Evolutionary conservation across 352 stramenopile genomes (phyloP).

Genomic region (Globisporangium megalacanthum): DNA sequence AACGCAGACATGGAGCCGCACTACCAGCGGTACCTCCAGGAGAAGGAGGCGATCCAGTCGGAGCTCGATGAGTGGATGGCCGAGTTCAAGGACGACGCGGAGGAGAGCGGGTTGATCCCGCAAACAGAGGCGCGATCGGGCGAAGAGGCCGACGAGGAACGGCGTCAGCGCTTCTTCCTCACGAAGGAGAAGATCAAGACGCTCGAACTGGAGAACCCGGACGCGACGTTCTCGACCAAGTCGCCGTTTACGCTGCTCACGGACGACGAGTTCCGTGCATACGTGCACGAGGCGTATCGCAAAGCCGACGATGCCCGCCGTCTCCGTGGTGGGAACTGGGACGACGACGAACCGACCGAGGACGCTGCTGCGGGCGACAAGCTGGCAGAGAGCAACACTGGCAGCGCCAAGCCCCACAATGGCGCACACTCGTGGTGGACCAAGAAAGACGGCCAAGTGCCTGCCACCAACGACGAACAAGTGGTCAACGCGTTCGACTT

Average conservation of each 20-base stretch:
- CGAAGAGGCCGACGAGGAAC: constrained; percentile 12
- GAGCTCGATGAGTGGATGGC: constrained; percentile 24
- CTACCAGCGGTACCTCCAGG: constrained; percentile 26
- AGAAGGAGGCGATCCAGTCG: constrained; percentile 18
- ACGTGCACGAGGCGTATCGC: constrained; percentile 25
- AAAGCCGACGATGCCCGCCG: neutral
- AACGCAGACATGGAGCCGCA: constrained; percentile 18
- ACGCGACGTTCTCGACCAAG: constrained; percentile 43
- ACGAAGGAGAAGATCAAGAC: constrained; percentile 32
- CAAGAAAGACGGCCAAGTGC: too few relatives aligned
- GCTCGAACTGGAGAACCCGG: constrained; percentile 29
- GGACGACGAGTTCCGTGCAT: constrained; percentile 41
- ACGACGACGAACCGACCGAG: constrained; percentile 1
- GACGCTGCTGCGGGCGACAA: neutral
- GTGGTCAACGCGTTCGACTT: constrained; percentile 4
- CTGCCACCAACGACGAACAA: neutral
- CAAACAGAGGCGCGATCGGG: constrained; percentile 11
- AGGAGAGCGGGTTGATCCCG: constrained; percentile 20
- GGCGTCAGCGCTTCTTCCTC: constrained; percentile 39
- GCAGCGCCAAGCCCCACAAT: neutral
- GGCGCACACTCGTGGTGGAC: neutral
- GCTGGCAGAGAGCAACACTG: neutral
- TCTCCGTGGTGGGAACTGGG: neutral
- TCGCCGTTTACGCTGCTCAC: constrained; percentile 54
- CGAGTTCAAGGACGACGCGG: constrained; percentile 16